phyloP scores from a whole-genome alignment of 768 basidiomycete species.

The Lentinula sp. region DNA sequence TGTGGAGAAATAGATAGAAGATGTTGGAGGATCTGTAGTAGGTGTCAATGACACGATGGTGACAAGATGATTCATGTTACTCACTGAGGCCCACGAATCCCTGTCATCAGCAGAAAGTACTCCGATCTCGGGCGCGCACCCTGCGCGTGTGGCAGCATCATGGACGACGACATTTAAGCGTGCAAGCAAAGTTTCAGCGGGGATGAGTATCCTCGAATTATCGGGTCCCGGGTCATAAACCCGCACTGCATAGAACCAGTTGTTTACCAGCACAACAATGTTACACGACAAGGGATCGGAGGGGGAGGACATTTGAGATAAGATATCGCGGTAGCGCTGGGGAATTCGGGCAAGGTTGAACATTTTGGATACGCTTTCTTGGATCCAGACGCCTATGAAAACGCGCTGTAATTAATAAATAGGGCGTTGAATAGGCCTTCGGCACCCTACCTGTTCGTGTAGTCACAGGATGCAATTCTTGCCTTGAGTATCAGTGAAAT shows the following conservation, averaged over 20 bases:
- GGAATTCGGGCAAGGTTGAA: constrained; percentile 83
- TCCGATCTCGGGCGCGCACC: constrained; percentile 50
- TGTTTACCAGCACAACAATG: constrained; percentile 65
- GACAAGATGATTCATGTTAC: constrained; percentile 13
- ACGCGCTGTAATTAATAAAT: background rate
- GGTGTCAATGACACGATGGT: background rate
- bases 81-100: constrained; percentile 75
- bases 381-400: constrained; percentile 55
- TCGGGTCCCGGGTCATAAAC: constrained; percentile 43
- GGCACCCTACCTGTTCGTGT: constrained; percentile 55
- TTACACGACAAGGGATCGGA: constrained; percentile 45
- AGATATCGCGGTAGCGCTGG: constrained; percentile 52
- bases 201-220: constrained; percentile 16
- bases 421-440: background rate
- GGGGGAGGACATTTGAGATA: constrained; percentile 42
- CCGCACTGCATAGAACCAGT: constrained; percentile 75
- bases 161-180: constrained; percentile 37
- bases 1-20: constrained; percentile 60
- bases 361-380: constrained; percentile 47
- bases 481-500: constrained; percentile 31
- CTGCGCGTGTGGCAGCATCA: background rate
- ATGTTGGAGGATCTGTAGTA: constrained; percentile 59
- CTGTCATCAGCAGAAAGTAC: constrained; percentile 75
- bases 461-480: constrained; percentile 64
- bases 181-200: constrained; percentile 34